Evolutionary conservation across 352 stramenopile species (phyloP).

Genomic region (Phytophthora colocasiae): DNA sequence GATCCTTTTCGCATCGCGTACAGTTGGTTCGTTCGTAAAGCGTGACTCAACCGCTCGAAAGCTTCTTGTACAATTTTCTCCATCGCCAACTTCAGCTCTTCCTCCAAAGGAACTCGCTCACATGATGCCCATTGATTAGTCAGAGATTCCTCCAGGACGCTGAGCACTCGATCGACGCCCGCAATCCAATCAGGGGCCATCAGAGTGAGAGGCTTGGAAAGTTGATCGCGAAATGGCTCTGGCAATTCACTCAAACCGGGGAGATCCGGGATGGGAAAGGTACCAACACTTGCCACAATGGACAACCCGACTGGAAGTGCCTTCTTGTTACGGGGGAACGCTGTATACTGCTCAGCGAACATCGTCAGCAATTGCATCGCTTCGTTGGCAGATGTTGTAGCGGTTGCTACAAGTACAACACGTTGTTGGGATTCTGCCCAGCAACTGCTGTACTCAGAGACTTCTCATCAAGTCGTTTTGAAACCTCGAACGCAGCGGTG

Average conservation of each 20-base stretch:
- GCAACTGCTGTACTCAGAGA: no score
- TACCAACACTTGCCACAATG: slow-evolving; percentile 25
- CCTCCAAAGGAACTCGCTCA: slow-evolving; percentile 21
- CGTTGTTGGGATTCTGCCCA: no score
- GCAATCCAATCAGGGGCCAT: slow-evolving; percentile 23
- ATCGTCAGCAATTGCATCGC: slow-evolving; percentile 25
- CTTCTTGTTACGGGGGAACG: slow-evolving; percentile 3
- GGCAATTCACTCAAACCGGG: slow-evolving; percentile 7
- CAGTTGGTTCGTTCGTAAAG: slow-evolving; percentile 27
- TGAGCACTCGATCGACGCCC: slow-evolving; percentile 25
- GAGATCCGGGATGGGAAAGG: slow-evolving; percentile 10
- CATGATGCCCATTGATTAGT: slow-evolving; percentile 17
- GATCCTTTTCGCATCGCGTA: slow-evolving; percentile 23
- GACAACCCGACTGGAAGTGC: slow-evolving; percentile 15
- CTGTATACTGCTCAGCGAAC: slow-evolving; percentile 24
- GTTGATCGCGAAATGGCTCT: slow-evolving; percentile 12
- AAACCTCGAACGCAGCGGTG: no score
- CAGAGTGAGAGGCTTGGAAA: slow-evolving; percentile 13
- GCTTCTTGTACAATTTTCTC: slow-evolving; percentile 15
- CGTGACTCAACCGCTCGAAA: slow-evolving; percentile 30
- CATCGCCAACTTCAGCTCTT: slow-evolving; percentile 15
- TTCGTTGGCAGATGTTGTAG: no score
- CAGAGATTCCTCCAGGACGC: slow-evolving; percentile 25
- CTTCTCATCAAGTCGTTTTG: no score
- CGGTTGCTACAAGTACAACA: no score